A percentile compares a stretch with the other conserved stretches of the same genome.
These are phyloP conservation scores for Fusarium palustre DNA, from an alignment of 2,329 filamentous ascomycete genomes.

Conservation along the genomic window DNA sequence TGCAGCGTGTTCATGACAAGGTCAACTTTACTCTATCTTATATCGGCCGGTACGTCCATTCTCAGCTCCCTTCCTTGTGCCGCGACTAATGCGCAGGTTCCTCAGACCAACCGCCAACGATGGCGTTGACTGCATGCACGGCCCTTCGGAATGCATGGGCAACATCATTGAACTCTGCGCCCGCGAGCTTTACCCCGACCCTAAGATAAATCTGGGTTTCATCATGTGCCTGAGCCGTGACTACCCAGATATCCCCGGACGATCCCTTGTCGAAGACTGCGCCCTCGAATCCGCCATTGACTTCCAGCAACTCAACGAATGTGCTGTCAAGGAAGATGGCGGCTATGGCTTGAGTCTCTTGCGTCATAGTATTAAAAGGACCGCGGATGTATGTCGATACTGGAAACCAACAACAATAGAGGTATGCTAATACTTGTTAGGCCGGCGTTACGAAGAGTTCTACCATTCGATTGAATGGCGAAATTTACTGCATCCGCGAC, in stretches of 20 bases:
- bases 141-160: conserved; percentile 87
- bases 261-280: conserved; percentile 84
- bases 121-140: conserved; percentile 89
- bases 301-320: conserved; percentile 83
- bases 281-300: conserved; percentile 91
- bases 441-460: conserved; percentile 78
- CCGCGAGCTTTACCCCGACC: conserved; percentile 81
- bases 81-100: not conserved
- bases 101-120: conserved; percentile 77
- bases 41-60: conserved; percentile 76
- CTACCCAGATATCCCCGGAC: conserved; percentile 81
- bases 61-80: not conserved
- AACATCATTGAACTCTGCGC: conserved; percentile 96
- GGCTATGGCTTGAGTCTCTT: conserved; percentile 76
- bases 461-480: conserved; percentile 80
- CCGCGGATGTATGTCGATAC: conserved; percentile 61
- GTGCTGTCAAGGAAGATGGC: conserved; percentile 81
- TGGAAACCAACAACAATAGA: not conserved
- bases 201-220: conserved; percentile 91
- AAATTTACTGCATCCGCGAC: conserved; percentile 88
- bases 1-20: conserved; percentile 84
- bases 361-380: conserved; percentile 74
- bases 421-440: conserved; percentile 48
- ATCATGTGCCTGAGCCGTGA: conserved; percentile 87
- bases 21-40: conserved; percentile 93